phyloP scores from a whole-genome alignment of 108 stramenopile genomes.

The Aurantiochytrium sp. region DNA sequence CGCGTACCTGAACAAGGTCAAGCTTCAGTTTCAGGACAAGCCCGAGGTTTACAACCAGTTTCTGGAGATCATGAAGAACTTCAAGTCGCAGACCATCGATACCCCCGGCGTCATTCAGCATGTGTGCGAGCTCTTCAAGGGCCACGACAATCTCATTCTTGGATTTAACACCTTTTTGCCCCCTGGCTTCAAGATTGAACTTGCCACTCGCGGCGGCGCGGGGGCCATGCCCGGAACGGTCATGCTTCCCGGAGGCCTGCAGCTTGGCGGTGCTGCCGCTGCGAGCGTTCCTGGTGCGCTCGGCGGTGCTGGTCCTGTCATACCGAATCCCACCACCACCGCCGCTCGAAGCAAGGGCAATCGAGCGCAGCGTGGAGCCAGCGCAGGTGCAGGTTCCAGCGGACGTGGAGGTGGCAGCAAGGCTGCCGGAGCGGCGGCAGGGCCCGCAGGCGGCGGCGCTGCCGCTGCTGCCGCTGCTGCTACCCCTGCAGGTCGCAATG shows the following conservation, averaged over 20 bases:
- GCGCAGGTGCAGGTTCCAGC: neutral
- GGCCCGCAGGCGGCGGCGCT: neutral
- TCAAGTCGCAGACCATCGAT: slow-evolving; percentile 90
- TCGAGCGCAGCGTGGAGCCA: neutral
- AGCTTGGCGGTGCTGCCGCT: neutral
- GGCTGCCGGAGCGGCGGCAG: neutral
- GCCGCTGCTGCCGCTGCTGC: neutral
- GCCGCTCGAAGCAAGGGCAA: neutral
- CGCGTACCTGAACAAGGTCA: slow-evolving; percentile 96
- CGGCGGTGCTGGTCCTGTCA: neutral
- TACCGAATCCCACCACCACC: neutral
- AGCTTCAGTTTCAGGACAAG: slow-evolving; percentile 69
- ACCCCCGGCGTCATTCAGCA: slow-evolving; percentile 94
- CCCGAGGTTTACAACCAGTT: slow-evolving; percentile 99
- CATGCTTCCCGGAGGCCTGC: neutral
- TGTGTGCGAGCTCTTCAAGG: slow-evolving; percentile 88
- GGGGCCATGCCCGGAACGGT: neutral
- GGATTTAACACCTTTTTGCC: slow-evolving; percentile 99
- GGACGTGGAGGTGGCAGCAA: neutral
- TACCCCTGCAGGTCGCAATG: no score
- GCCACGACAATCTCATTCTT: slow-evolving; percentile 85
- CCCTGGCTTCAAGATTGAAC: slow-evolving; percentile 95
- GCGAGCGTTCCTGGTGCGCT: neutral
- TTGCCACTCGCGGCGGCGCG: slow-evolving; percentile 57
- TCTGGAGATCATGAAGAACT: slow-evolving; percentile 90